A percentile compares a stretch with the other conserved stretches of the same genome.
These are phyloP conservation scores for Omphalotus guepiniiformis DNA, from an alignment of 768 basidiomycete species.

Conservation along the genomic window DNA sequence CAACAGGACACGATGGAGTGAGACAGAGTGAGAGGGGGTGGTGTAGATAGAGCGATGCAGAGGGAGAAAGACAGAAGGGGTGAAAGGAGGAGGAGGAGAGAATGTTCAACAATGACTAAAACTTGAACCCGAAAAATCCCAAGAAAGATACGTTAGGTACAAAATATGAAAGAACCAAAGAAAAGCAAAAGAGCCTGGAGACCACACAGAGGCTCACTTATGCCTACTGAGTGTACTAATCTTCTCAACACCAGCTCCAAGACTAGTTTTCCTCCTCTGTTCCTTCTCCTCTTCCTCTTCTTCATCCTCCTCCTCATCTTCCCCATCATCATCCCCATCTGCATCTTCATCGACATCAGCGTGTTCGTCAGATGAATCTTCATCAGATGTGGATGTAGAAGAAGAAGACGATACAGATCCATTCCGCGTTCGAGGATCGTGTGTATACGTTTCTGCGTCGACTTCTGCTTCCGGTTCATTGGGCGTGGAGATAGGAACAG, in stretches of 20 bases:
- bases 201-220: too few species aligned
- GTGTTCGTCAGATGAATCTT: constrained; percentile 11
- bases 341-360: constrained; percentile 8
- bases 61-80: not conserved
- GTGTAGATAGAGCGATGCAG: not conserved
- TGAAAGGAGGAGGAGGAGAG: not conserved
- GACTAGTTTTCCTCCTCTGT: constrained; percentile 23
- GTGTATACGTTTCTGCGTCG: not conserved
- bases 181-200: too few species aligned
- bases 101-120: too few species aligned
- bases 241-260: constrained; percentile 32
- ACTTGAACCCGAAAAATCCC: too few species aligned
- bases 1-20: too few species aligned
- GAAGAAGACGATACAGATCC: constrained; percentile 6
- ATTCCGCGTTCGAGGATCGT: not conserved
- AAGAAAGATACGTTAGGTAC: too few species aligned
- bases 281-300: constrained; percentile 8
- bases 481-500: not conserved
- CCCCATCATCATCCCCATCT: constrained; percentile 7
- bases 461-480: not conserved
- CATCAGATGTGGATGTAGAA: not conserved
- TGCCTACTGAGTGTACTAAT: constrained; percentile 31
- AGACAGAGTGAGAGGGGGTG: not conserved
- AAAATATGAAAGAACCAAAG: too few species aligned
- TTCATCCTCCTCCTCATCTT: constrained; percentile 11